These are phyloP conservation scores for Lentinus tigrinus DNA, from an alignment of 768 basidiomycete genomes.

Conservation along the genomic window DNA sequence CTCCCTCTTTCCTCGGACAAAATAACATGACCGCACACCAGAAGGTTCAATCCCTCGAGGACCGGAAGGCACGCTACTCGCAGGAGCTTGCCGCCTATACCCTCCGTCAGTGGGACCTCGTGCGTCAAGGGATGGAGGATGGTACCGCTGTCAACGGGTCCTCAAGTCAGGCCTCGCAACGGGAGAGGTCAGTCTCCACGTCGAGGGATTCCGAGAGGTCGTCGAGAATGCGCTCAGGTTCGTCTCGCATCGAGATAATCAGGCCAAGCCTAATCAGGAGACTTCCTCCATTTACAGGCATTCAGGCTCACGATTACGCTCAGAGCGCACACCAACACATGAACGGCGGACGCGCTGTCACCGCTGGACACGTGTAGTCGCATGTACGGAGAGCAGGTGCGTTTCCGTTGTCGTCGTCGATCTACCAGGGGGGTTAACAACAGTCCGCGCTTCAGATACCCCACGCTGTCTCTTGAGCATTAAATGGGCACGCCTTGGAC, in stretches of 20 bases:
- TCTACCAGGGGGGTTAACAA: too few relatives aligned
- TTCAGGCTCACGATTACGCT: slow-evolving; percentile 29
- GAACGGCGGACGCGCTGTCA: slow-evolving; percentile 13
- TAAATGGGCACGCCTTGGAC: background rate
- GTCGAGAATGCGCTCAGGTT: slow-evolving; percentile 17
- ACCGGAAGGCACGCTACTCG: slow-evolving; percentile 34
- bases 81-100: slow-evolving; percentile 39
- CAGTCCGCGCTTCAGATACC: background rate
- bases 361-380: slow-evolving; percentile 10
- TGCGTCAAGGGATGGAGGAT: slow-evolving; percentile 26
- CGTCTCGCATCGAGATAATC: background rate
- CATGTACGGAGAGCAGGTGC: background rate
- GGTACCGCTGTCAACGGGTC: slow-evolving; percentile 5
- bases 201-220: slow-evolving; percentile 5
- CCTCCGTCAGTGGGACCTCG: slow-evolving; percentile 36
- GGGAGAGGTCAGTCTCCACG: slow-evolving; percentile 3
- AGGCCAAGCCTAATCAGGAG: background rate
- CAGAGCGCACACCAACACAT: slow-evolving; percentile 20
- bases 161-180: slow-evolving; percentile 3
- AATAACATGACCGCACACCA: slow-evolving; percentile 13
- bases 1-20: background rate
- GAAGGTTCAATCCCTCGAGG: slow-evolving; percentile 25
- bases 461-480: background rate
- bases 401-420: too few relatives aligned
- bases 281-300: slow-evolving; percentile 17